Conservation (phyloP, 148 eudicot genomes). For the Heliamphora exappendiculata region DNA sequence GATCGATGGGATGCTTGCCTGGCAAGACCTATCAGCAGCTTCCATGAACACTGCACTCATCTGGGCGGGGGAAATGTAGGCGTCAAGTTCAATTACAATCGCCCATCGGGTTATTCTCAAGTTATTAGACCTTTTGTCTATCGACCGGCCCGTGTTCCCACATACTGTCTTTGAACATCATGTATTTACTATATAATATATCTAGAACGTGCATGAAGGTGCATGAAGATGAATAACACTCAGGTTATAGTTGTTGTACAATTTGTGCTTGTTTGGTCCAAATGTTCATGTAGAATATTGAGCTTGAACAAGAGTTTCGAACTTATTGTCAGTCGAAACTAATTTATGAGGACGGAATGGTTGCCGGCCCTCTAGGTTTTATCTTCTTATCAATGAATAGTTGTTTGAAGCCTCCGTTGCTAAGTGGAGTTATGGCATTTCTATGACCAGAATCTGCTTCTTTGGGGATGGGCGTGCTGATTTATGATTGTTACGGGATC, state of each 20-base stretch:
- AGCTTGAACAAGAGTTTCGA: not conserved
- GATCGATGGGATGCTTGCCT: constrained; percentile 93
- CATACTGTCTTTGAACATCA: constrained; percentile 43
- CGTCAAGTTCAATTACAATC: constrained; percentile 74
- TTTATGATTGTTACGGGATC: too few species aligned
- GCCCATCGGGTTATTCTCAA: constrained; percentile 67
- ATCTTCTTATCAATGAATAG: not conserved
- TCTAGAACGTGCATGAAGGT: not conserved
- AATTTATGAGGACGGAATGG: not conserved
- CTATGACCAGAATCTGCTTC: too few species aligned
- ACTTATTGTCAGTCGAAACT: not conserved
- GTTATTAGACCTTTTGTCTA: constrained; percentile 79
- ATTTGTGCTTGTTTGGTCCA: not conserved
- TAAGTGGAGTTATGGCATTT: too few species aligned
- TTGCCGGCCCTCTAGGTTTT: not conserved
- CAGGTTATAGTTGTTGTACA: not conserved
- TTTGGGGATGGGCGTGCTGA: too few species aligned
- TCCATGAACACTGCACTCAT: constrained; percentile 72
- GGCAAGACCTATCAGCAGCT: constrained; percentile 93
- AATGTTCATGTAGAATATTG: not conserved
- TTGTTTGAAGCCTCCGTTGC: not conserved
- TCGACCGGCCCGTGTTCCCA: constrained; percentile 42
- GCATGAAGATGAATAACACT: not conserved
- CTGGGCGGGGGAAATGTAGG: constrained; percentile 54
- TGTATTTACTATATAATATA: not conserved